phyloP scores from a whole-genome alignment of 2,329 filamentous ascomycete genomes.

The Cladobotryum mycophilum region DNA sequence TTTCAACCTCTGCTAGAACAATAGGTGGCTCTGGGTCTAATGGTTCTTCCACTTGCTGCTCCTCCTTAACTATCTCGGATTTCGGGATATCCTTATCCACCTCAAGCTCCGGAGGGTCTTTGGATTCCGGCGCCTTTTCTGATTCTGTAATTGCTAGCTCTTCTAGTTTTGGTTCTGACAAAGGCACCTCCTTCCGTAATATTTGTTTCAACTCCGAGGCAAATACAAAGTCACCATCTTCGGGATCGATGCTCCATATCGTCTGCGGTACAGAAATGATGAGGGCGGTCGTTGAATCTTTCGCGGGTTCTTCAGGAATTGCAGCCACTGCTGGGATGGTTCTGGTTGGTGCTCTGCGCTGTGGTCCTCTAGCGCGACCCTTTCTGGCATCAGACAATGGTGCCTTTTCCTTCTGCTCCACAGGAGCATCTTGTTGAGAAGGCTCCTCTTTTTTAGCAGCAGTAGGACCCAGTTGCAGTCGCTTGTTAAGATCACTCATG shows the following conservation, averaged over 20 bases:
- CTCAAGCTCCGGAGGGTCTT: not conserved
- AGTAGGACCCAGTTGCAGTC: conserved; percentile 79
- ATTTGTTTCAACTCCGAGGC: conserved; percentile 9
- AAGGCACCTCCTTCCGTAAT: conserved; percentile 4
- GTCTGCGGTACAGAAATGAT: conserved; percentile 43
- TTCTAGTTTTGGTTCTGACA: conserved; percentile 1
- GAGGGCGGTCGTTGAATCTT: conserved; percentile 20
- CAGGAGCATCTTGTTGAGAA: conserved; percentile 45
- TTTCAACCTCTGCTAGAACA: conserved; percentile 1
- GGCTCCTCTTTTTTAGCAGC: conserved; percentile 68
- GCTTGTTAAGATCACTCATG: conserved; percentile 86
- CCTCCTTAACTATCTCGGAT: not conserved
- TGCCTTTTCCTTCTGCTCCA: conserved; percentile 59
- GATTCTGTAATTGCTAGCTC: conserved; percentile 2
- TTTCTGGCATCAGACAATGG: conserved; percentile 88
- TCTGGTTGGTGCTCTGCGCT: conserved; percentile 62
- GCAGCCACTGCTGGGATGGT: conserved; percentile 31
- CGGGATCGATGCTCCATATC: conserved; percentile 46
- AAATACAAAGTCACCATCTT: conserved; percentile 38
- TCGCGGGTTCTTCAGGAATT: conserved; percentile 19
- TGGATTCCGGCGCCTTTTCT: not conserved
- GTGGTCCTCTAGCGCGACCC: conserved; percentile 79
- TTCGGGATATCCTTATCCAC: not conserved
- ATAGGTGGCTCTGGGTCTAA: not conserved
- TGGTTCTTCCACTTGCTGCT: not conserved